phyloP scores from a whole-genome alignment of 768 basidiomycete species.

The Mycena galericulata region DNA sequence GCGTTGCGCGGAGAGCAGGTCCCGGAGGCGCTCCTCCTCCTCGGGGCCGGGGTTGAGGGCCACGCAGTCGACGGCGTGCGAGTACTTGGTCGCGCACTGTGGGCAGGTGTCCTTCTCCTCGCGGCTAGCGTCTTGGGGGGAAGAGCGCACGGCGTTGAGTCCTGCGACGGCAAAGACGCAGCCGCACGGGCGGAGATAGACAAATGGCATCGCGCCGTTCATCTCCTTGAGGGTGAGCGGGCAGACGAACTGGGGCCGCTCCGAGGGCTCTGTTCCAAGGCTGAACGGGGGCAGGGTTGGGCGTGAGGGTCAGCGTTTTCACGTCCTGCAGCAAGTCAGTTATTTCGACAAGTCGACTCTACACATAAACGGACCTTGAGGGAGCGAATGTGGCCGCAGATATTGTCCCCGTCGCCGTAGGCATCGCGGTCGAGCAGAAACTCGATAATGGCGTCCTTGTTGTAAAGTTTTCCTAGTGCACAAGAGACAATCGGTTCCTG shows the following conservation, averaged over 20 bases:
- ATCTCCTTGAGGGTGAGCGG: conserved; percentile 94
- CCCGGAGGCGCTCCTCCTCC: conserved; percentile 71
- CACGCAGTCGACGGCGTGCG: conserved; percentile 64
- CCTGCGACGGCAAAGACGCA: conserved; percentile 92
- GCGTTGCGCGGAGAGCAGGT: conserved; percentile 67
- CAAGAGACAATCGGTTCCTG: conserved; percentile 93
- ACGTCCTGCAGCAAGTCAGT: conserved; percentile 70
- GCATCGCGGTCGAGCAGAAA: conserved; percentile 85
- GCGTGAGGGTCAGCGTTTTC: conserved; percentile 83
- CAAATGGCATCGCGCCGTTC: conserved; percentile 91
- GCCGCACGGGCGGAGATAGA: conserved; percentile 87
- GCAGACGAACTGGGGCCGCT: conserved; percentile 83
- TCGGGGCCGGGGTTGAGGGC: conserved; percentile 77
- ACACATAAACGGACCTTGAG: conserved; percentile 77
- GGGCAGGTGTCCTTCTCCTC: conserved; percentile 68
- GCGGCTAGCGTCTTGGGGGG: conserved; percentile 44
- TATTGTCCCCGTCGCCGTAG: conserved; percentile 92
- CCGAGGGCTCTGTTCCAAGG: conserved; percentile 54
- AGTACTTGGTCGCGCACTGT: conserved; percentile 81
- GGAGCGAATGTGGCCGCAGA: conserved; percentile 92
- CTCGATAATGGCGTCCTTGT: conserved; percentile 94
- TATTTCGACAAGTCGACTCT: background rate
- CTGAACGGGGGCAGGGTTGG: conserved; percentile 68
- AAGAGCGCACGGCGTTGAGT: conserved; percentile 57
- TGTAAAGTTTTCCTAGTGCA: conserved; percentile 93